These are phyloP conservation scores for Antitrichia curtipendula DNA, from an alignment of 225 moss, liverwort and hornwort genomes.

Conservation along the genomic window DNA sequence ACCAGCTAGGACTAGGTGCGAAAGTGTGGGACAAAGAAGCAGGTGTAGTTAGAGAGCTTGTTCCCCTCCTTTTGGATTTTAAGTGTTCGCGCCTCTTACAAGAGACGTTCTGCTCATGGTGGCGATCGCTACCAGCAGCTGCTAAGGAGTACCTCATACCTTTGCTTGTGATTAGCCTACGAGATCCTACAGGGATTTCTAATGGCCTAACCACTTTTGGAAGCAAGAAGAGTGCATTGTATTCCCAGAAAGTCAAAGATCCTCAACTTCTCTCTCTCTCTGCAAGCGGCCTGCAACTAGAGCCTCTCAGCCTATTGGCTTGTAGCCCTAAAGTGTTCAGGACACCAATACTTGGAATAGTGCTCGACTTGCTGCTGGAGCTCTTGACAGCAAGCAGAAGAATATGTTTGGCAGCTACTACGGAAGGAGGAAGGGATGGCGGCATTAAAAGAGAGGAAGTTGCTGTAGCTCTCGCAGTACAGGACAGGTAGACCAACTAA, in stretches of 20 bases:
- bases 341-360: conserved; percentile 56
- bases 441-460: conserved; percentile 92
- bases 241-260: conserved; percentile 17
- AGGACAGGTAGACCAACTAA: conserved; percentile 57
- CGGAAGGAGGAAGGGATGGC: conserved; percentile 69
- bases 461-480: conserved; percentile 61
- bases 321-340: conserved; percentile 65
- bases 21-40: conserved; percentile 62
- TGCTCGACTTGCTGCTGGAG: conserved; percentile 72
- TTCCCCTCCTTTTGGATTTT: conserved; percentile 57
- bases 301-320: conserved; percentile 73
- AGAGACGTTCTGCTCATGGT: conserved; percentile 81
- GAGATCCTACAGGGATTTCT: conserved; percentile 22
- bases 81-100: conserved; percentile 70
- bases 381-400: conserved; percentile 71
- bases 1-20: conserved; percentile 31
- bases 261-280: conserved; percentile 37
- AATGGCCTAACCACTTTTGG: background rate
- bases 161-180: conserved; percentile 52
- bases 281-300: conserved; percentile 63
- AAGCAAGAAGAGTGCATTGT: conserved; percentile 9
- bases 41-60: conserved; percentile 62
- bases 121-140: conserved; percentile 60
- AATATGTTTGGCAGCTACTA: conserved; percentile 63
- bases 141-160: conserved; percentile 71